Base-by-base conservation (phyloP, 2,329 filamentous ascomycete genomes). In the Botrytis porri region DNA sequence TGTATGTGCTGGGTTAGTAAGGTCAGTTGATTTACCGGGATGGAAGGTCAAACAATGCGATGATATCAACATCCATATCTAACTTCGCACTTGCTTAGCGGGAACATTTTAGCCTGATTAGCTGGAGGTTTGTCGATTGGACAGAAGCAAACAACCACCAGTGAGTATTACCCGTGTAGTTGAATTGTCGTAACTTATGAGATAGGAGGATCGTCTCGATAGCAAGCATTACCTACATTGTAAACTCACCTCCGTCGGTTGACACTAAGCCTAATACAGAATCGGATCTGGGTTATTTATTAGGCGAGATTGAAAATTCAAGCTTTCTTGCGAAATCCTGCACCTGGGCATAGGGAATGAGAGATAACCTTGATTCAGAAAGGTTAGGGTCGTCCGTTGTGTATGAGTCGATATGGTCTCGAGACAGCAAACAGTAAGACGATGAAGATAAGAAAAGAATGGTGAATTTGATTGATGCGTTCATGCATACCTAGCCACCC, bases 31-130 rank as follows among this genome's bases (percentile, higher is more conserved):
- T 54, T 37, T 16, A 39, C 35, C 45, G 35, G 35, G 43, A 37
- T 18, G 60, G 32, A 25, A 25, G 32, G 45, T 51, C 16, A 67
- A 67, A 48, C 41, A 69, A 57, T 16, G 12, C 35, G 65, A 57
- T 69, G 65, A 69, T 57, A 54, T 67, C 64, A 67, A 29, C 25
- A 67, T 57, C 48, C 35, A 43, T 57, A 69, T 69, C 48, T 32
- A 22, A 29, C 48, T 57, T 43, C 29, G 65, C 65, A 59, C 65
- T 69, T 69, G 65, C 48, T 57, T 69, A 69, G 65, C 65, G 48
- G n/a, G 25, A 57, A 51, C 7, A n/a, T 48, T 43, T 66, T 66
- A 66, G 32, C 45, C n/a, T 39, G 45, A 39, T 20, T 66, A 66
- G 32, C 45, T n/a, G n/a, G 35, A 37, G 14, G 32, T 41, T 41